Percentiles rank a stretch among this genome's conserved stretches.
These are phyloP conservation scores for Solanum pinnatisectum DNA, from an alignment of 257 asterid genomes.

Conservation along the genomic window DNA sequence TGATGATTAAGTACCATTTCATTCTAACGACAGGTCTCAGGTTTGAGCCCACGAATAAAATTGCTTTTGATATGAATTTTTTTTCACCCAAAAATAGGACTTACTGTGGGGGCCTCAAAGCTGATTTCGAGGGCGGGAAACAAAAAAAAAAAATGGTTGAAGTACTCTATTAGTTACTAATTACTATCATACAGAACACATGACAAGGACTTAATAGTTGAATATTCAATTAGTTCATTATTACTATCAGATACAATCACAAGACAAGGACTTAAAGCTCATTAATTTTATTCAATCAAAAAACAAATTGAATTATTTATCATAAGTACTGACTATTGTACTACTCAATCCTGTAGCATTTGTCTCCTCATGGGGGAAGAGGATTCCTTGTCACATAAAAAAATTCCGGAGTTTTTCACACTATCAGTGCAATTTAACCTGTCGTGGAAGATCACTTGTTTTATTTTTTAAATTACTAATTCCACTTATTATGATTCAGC, in stretches of 20 bases:
- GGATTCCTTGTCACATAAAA: neutral
- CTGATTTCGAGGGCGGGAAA: neutral
- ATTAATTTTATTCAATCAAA: neutral
- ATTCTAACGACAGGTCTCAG: neutral
- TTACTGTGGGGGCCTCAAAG: neutral
- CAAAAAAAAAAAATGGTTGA: neutral
- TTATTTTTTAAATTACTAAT: neutral
- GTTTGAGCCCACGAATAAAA: too few relatives aligned
- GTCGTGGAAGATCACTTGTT: neutral
- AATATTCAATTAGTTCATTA: neutral
- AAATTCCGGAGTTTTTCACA: neutral
- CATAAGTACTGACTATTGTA: neutral
- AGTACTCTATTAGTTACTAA: neutral
- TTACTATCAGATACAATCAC: neutral
- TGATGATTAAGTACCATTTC: neutral
- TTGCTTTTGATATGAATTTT: neutral
- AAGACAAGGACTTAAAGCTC: neutral
- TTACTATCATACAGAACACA: neutral
- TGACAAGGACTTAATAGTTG: neutral
- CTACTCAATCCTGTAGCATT: neutral
- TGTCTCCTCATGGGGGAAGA: neutral
- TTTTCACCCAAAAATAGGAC: constrained; percentile 1
- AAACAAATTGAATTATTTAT: neutral
- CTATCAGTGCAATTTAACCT: neutral
- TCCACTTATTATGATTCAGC: neutral